phyloP scores from a whole-genome alignment of 1,139 yeast genomes.

The Candida buenavistaensis region DNA sequence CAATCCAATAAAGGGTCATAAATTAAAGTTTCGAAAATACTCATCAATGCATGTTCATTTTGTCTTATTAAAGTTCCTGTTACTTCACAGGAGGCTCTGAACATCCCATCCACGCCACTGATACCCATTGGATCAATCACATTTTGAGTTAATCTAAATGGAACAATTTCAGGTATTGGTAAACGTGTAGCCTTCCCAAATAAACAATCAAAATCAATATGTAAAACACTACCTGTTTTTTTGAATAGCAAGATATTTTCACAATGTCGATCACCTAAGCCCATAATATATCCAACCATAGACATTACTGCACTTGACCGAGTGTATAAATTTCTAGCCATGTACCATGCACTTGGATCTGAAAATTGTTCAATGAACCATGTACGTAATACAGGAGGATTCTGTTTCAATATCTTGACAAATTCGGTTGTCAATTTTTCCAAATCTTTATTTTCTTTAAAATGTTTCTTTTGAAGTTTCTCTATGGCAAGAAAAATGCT shows the following conservation, averaged over 20 bases:
- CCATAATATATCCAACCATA: slow-evolving; percentile 87
- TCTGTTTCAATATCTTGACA: slow-evolving; percentile 33
- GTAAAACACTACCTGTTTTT: slow-evolving; percentile 76
- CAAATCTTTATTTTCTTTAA: slow-evolving; percentile 14
- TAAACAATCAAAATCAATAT: slow-evolving; percentile 95
- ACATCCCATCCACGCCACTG: slow-evolving; percentile 87
- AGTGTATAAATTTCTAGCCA: slow-evolving; percentile 70
- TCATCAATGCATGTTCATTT: slow-evolving; percentile 88
- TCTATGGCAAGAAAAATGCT: too few species aligned
- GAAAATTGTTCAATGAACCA: slow-evolving; percentile 92
- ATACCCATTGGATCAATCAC: slow-evolving; percentile 92
- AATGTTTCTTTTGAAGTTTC: slow-evolving; percentile 32
- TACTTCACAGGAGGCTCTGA: slow-evolving; percentile 83
- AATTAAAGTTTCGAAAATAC: slow-evolving; percentile 85
- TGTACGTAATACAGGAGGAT: slow-evolving; percentile 75
- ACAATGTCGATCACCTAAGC: slow-evolving; percentile 94
- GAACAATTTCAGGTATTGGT: slow-evolving; percentile 88
- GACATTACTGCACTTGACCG: slow-evolving; percentile 96
- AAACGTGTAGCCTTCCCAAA: slow-evolving; percentile 80
- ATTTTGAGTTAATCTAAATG: slow-evolving; percentile 86
- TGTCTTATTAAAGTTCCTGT: slow-evolving; percentile 71
- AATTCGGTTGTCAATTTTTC: slow-evolving; percentile 29
- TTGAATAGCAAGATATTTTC: slow-evolving; percentile 82
- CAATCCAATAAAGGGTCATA: slow-evolving; percentile 89
- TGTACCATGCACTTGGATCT: slow-evolving; percentile 87